A percentile compares a stretch with the other conserved stretches of the same genome.
phyloP scores from a whole-genome alignment of 169 alveolate species.

The Sarcocystis neurona region DNA sequence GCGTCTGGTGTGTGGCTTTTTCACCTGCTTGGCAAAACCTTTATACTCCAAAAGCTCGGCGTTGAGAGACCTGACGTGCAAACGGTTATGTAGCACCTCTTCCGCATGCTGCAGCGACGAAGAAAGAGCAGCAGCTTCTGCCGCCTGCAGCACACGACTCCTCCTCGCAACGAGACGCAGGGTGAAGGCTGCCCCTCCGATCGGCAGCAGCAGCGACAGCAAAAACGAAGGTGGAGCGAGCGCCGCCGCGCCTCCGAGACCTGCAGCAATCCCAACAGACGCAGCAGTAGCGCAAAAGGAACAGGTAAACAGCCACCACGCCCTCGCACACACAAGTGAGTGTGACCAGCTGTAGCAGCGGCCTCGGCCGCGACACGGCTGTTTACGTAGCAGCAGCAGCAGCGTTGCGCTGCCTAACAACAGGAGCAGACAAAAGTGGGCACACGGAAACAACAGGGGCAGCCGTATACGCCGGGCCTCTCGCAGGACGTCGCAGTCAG shows the following conservation, averaged over 20 bases:
- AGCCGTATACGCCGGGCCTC: too few species aligned
- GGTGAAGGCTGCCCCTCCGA: constrained; percentile 10
- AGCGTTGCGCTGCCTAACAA: too few species aligned
- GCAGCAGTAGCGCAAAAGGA: neutral
- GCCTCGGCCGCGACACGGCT: too few species aligned
- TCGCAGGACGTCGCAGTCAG: too few species aligned
- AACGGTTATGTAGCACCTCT: constrained; percentile 29
- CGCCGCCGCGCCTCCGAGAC: constrained; percentile 17
- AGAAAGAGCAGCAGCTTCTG: constrained; percentile 28
- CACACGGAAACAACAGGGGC: neutral
- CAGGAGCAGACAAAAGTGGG: neutral
- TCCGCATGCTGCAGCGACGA: constrained; percentile 32
- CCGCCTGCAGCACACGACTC: constrained; percentile 26
- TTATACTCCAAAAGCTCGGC: constrained; percentile 36
- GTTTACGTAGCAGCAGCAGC: too few species aligned
- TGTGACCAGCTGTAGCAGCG: neutral
- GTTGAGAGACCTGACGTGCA: constrained; percentile 36
- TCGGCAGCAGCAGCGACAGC: constrained; percentile 48
- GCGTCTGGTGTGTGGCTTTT: too few species aligned
- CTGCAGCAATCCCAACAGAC: neutral
- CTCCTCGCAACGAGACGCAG: constrained; percentile 35
- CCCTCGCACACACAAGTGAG: neutral
- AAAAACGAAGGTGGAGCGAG: constrained; percentile 40
- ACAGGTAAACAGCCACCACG: neutral
- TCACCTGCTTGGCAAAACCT: constrained; percentile 20